phyloP scores from a whole-genome alignment of 805 yeast genomes.

The Danielia oregonensis region DNA sequence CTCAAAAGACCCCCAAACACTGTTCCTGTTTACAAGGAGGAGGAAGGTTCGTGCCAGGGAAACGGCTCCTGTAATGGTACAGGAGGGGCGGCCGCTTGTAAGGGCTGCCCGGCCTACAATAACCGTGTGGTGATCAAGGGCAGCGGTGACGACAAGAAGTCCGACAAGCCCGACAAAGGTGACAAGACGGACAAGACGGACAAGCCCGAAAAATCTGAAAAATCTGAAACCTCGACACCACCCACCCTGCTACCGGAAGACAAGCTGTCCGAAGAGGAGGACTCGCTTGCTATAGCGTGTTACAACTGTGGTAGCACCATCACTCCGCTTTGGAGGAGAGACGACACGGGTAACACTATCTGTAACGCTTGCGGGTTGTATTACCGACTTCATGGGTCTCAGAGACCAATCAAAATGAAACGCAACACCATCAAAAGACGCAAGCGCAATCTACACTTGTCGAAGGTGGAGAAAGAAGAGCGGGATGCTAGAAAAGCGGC shows the following conservation, averaged over 20 bases:
- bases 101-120: slow-evolving; percentile 80
- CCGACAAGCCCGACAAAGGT: slow-evolving; percentile 1
- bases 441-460: slow-evolving; percentile 39
- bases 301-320: slow-evolving; percentile 81
- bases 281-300: slow-evolving; percentile 66
- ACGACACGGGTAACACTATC: slow-evolving; percentile 75
- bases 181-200: not conserved
- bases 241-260: not conserved
- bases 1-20: slow-evolving; percentile 56
- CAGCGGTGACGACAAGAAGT: slow-evolving; percentile 5
- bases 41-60: slow-evolving; percentile 63
- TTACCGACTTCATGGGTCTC: slow-evolving; percentile 68
- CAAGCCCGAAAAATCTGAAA: slow-evolving; percentile 1
- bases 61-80: slow-evolving; percentile 84
- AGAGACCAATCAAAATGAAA: slow-evolving; percentile 74
- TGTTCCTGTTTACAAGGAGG: slow-evolving; percentile 37
- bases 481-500: not conserved
- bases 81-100: slow-evolving; percentile 77
- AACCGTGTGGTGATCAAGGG: slow-evolving; percentile 51
- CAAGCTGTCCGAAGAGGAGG: slow-evolving; percentile 23
- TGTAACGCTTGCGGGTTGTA: slow-evolving; percentile 89
- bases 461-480: slow-evolving; percentile 1
- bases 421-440: slow-evolving; percentile 71
- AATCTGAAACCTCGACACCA: slow-evolving; percentile 1
- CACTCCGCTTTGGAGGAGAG: slow-evolving; percentile 85